phyloP scores from a whole-genome alignment of 2,329 filamentous ascomycete genomes.

The Exophiala sp. region DNA sequence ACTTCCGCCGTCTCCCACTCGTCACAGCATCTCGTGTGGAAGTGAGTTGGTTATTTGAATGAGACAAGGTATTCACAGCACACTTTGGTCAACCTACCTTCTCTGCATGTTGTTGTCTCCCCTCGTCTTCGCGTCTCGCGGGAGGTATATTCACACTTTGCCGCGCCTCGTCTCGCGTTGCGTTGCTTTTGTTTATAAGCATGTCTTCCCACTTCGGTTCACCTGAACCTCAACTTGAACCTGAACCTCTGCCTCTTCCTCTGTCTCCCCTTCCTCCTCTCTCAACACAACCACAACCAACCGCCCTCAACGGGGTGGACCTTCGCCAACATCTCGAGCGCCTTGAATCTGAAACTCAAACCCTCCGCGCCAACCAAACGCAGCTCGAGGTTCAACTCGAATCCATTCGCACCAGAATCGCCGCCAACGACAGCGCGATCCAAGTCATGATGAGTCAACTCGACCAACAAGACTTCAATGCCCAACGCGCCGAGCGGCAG shows the following conservation, averaged over 20 bases:
- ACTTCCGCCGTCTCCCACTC: too few species aligned
- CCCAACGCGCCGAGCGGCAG: slow-evolving; percentile 8
- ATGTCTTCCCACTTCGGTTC: neutral
- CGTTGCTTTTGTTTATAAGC: neutral
- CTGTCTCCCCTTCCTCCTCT: neutral
- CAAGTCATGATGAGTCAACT: slow-evolving; percentile 12
- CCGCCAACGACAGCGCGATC: slow-evolving; percentile 10
- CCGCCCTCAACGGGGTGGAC: neutral
- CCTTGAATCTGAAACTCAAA: neutral
- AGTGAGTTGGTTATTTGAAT: too few species aligned
- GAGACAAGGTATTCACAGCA: too few species aligned
- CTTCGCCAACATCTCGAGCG: slow-evolving; percentile 9
- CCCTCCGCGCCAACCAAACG: slow-evolving; percentile 4
- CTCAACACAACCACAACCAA: neutral
- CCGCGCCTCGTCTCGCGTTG: too few species aligned
- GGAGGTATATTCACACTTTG: neutral
- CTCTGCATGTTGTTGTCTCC: too few species aligned
- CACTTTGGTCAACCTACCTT: too few species aligned
- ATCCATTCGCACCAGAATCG: slow-evolving; percentile 2
- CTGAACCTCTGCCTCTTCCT: neutral
- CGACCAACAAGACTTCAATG: slow-evolving; percentile 1
- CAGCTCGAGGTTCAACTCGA: slow-evolving; percentile 1
- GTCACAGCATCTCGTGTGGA: too few species aligned
- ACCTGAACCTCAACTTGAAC: neutral
- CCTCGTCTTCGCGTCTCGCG: neutral